Conservation (phyloP, 1,284 basidiomycete species). For the Bondarzewia mesenterica region DNA sequence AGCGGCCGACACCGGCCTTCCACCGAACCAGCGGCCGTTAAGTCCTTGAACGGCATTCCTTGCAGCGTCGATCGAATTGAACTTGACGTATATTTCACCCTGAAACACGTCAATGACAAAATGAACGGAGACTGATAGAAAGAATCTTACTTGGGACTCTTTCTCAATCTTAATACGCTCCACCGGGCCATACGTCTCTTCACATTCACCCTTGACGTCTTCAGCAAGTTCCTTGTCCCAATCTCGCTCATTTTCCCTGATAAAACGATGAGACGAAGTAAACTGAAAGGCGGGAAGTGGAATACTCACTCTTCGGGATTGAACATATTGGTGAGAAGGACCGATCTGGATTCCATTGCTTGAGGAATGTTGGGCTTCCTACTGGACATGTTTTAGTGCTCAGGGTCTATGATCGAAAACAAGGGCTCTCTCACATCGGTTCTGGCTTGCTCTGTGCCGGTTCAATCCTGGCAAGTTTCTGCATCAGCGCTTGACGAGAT, state of each 20-base stretch:
- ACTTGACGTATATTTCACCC: slow-evolving; percentile 98
- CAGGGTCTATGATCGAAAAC: slow-evolving; percentile 4
- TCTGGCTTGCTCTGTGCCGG: slow-evolving; percentile 41
- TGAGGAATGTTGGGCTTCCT: slow-evolving; percentile 70
- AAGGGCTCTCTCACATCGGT: slow-evolving; percentile 40
- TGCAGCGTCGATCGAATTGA: slow-evolving; percentile 72
- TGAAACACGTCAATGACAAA: slow-evolving; percentile 24
- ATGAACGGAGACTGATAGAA: neutral
- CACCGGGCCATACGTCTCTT: slow-evolving; percentile 85
- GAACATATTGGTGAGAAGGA: slow-evolving; percentile 95
- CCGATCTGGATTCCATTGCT: slow-evolving; percentile 75
- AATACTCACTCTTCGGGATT: slow-evolving; percentile 82
- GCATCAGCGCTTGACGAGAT: slow-evolving; percentile 96
- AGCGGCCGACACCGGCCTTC: slow-evolving; percentile 74
- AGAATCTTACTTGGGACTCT: slow-evolving; percentile 72
- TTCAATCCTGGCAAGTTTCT: slow-evolving; percentile 94
- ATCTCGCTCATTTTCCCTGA: slow-evolving; percentile 87
- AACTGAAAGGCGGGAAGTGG: neutral
- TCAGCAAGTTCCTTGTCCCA: slow-evolving; percentile 97
- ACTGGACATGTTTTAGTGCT: slow-evolving; percentile 10
- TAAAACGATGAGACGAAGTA: slow-evolving; percentile 4
- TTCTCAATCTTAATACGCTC: slow-evolving; percentile 88
- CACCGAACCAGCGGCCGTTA: slow-evolving; percentile 94
- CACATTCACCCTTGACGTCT: slow-evolving; percentile 92
- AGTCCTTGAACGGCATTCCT: slow-evolving; percentile 83